Conservation (phyloP, 1,139 yeast genomes). For the Diutina siamensis region DNA sequence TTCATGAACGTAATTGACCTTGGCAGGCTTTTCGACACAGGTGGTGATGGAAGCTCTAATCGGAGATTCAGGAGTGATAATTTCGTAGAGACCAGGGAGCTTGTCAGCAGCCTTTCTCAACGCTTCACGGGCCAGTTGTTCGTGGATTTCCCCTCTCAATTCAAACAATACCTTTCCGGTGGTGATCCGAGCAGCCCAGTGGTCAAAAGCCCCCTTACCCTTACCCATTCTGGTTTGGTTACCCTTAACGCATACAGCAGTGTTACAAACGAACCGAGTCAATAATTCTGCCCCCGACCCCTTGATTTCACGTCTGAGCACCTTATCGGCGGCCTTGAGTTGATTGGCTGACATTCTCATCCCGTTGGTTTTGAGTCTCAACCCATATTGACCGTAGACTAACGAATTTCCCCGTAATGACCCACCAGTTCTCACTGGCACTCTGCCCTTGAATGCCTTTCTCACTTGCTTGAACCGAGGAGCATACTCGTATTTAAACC, state of each 20-base stretch:
- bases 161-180: constrained; percentile 91
- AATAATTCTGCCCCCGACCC: constrained; percentile 59
- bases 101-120: constrained; percentile 86
- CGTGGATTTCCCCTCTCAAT: constrained; percentile 71
- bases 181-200: constrained; percentile 95
- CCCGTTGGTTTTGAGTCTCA: constrained; percentile 82
- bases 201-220: constrained; percentile 96
- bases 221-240: constrained; percentile 99
- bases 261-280: constrained; percentile 73
- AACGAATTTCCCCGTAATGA: constrained; percentile 79
- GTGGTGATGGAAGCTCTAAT: constrained; percentile 13
- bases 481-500: constrained; percentile 77
- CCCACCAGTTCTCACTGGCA: constrained; percentile 90
- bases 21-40: constrained; percentile 31
- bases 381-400: constrained; percentile 74
- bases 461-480: constrained; percentile 66
- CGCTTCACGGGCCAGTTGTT: constrained; percentile 83
- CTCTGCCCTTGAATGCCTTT: constrained; percentile 91
- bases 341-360: constrained; percentile 81
- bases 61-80: constrained; percentile 57
- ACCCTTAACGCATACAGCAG: constrained; percentile 93
- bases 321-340: constrained; percentile 81
- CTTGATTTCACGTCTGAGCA: constrained; percentile 72
- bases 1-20: constrained; percentile 43
- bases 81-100: constrained; percentile 86